Percentiles rank a stretch among this genome's conserved stretches.
Conservation (phyloP, 805 yeast species). For the Teunomyces kruisii region DNA sequence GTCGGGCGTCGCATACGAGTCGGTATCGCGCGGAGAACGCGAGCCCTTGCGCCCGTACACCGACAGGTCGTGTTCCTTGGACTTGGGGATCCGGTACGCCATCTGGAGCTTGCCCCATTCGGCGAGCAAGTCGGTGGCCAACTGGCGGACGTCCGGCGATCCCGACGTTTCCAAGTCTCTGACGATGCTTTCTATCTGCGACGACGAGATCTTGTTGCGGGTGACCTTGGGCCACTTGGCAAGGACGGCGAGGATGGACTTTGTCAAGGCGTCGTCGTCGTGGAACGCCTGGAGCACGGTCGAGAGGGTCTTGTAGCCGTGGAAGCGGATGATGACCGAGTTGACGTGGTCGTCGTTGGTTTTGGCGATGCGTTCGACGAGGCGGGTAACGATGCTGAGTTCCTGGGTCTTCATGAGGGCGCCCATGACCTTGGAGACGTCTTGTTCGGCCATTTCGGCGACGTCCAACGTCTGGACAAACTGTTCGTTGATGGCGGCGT, state of each 20-base stretch:
- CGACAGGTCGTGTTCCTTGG: slow-evolving; percentile 15
- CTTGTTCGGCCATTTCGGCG: slow-evolving; percentile 48
- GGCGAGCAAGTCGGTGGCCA: slow-evolving; percentile 48
- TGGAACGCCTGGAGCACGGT: slow-evolving; percentile 48
- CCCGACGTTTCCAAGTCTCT: slow-evolving; percentile 33
- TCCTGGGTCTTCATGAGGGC: slow-evolving; percentile 79
- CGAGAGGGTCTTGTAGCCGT: slow-evolving; percentile 81
- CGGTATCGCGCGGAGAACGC: slow-evolving; percentile 13
- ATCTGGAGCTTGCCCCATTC: slow-evolving; percentile 75
- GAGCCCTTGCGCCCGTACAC: slow-evolving; percentile 20
- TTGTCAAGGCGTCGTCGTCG: slow-evolving; percentile 36
- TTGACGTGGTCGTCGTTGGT: slow-evolving; percentile 54
- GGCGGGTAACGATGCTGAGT: slow-evolving; percentile 56
- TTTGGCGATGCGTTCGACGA: slow-evolving; percentile 64
- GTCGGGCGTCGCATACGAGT: slow-evolving; percentile 5
- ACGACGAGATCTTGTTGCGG: slow-evolving; percentile 70
- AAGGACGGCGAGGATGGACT: slow-evolving; percentile 58
- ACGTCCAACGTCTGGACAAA: slow-evolving; percentile 62
- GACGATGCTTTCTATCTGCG: slow-evolving; percentile 69
- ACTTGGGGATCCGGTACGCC: slow-evolving; percentile 84
- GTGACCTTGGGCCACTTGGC: slow-evolving; percentile 56
- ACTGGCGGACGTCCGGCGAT: slow-evolving; percentile 27
- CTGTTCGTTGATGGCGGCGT: slow-evolving; percentile 59
- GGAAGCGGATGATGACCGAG: slow-evolving; percentile 66
- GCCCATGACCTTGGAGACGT: slow-evolving; percentile 77